Evolutionary conservation across 2,329 filamentous ascomycete genomes (phyloP).

Genomic region (Alternaria hordeiaustralica): DNA sequence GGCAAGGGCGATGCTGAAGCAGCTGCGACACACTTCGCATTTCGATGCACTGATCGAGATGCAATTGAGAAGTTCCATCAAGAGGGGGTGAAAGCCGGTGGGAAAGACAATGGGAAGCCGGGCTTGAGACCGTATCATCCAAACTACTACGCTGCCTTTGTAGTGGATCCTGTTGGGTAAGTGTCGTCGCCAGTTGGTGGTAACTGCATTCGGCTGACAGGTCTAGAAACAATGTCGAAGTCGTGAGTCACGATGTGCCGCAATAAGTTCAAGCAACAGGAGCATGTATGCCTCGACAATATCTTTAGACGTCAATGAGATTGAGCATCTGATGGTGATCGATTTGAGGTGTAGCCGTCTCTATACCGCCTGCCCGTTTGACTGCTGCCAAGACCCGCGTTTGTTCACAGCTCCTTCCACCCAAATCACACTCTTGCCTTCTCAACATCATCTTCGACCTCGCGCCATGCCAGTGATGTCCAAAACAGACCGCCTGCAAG

Average conservation of each 20-base stretch:
- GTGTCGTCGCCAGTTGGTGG: not conserved
- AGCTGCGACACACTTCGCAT: constrained; percentile 26
- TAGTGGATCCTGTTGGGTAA: constrained; percentile 36
- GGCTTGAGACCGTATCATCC: constrained; percentile 33
- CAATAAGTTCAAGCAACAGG: not conserved
- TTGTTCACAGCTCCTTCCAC: not conserved
- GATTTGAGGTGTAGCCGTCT: not conserved
- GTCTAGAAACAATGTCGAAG: constrained; percentile 30
- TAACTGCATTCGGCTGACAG: not conserved
- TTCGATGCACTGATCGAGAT: constrained; percentile 21
- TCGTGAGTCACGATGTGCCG: constrained; percentile 22
- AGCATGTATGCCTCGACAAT: not conserved
- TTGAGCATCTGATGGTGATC: not conserved
- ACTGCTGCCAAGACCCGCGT: not conserved
- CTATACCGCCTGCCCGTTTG: not conserved
- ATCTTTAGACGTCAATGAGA: not conserved
- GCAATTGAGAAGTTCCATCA: constrained; percentile 29
- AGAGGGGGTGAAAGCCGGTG: constrained; percentile 33
- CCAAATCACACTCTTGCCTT: not conserved
- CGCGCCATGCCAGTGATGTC: not conserved
- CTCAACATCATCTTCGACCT: not conserved
- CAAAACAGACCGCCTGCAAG: not conserved
- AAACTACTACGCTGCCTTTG: constrained; percentile 39
- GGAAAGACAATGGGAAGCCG: constrained; percentile 32
- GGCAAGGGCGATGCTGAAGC: constrained; percentile 7